Conservation (phyloP, 106 monocot species). For the Iris macrosiphon region DNA sequence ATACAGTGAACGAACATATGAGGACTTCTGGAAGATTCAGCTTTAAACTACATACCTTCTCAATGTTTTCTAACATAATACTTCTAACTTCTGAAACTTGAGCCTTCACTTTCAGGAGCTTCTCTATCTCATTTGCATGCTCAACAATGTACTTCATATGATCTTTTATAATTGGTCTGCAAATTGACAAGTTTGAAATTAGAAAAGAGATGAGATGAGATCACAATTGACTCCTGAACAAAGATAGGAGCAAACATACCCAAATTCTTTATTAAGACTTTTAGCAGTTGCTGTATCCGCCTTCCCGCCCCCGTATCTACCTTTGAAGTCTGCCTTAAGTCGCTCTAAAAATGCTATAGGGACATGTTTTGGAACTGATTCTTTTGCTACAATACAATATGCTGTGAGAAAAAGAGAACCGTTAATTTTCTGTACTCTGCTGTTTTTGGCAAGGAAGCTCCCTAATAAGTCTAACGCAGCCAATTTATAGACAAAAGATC, state of each 20-base stretch:
- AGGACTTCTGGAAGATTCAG: neutral
- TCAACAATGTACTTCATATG: constrained; percentile 85
- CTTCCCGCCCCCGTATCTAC: constrained; percentile 93
- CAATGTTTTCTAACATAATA: constrained; percentile 93
- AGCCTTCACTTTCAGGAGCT: constrained; percentile 79
- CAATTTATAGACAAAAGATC: too few species aligned
- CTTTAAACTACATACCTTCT: constrained; percentile 47
- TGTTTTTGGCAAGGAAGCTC: too few species aligned
- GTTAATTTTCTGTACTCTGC: too few species aligned
- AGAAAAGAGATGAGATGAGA: neutral
- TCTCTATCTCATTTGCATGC: constrained; percentile 86
- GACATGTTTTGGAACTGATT: constrained; percentile 69
- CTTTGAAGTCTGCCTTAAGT: constrained; percentile 72
- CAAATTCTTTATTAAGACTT: constrained; percentile 94
- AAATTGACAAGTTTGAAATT: constrained; percentile 3
- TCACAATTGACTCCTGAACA: neutral
- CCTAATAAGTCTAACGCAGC: too few species aligned
- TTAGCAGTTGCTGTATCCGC: constrained; percentile 91
- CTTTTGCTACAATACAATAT: constrained; percentile 91
- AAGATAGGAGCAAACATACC: constrained; percentile 32
- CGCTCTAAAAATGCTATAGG: constrained; percentile 72
- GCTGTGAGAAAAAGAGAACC: constrained; percentile 38
- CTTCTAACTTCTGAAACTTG: constrained; percentile 90
- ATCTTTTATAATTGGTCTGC: constrained; percentile 85
- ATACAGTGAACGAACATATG: too few species aligned